Evolutionary conservation across 495 filamentous ascomycete genomes (phyloP).

Genomic region (Beverwykella pulmonaria): DNA sequence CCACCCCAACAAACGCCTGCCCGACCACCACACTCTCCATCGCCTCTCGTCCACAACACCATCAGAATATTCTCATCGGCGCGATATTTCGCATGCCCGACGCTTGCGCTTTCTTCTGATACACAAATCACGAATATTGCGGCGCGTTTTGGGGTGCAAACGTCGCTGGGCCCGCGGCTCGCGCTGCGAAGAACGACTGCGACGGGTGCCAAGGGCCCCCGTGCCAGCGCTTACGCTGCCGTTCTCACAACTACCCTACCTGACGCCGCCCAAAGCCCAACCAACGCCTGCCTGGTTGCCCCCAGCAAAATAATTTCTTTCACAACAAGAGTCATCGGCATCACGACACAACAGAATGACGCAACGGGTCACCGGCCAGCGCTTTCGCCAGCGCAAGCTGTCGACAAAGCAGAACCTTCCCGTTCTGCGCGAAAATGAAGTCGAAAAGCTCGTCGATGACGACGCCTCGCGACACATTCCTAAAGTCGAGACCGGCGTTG

Average conservation of each 20-base stretch:
- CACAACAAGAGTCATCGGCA: constrained; percentile 1
- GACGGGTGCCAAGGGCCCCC: neutral
- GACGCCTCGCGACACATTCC: constrained; percentile 67
- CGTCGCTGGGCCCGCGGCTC: constrained; percentile 19
- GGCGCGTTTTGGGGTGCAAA: constrained; percentile 11
- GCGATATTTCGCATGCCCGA: constrained; percentile 7
- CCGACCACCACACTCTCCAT: constrained; percentile 9
- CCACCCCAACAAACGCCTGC: constrained; percentile 23
- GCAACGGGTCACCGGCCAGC: constrained; percentile 35
- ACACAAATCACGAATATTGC: constrained; percentile 34
- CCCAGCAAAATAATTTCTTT: neutral
- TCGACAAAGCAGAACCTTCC: constrained; percentile 81
- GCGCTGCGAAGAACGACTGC: neutral
- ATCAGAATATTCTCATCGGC: constrained; percentile 24
- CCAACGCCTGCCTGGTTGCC: neutral
- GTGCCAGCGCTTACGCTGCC: constrained; percentile 5
- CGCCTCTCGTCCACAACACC: constrained; percentile 13
- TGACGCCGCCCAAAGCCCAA: neutral
- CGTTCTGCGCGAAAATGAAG: constrained; percentile 84
- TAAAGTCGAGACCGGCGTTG: constrained; percentile 93
- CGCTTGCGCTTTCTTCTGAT: constrained; percentile 26
- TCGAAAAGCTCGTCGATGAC: constrained; percentile 71
- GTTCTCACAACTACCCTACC: constrained; percentile 19
- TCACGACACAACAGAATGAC: constrained; percentile 33
- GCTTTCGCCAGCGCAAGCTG: constrained; percentile 81